Conservation (phyloP, 768 basidiomycete species). For the Rhodotorula diobovata region DNA sequence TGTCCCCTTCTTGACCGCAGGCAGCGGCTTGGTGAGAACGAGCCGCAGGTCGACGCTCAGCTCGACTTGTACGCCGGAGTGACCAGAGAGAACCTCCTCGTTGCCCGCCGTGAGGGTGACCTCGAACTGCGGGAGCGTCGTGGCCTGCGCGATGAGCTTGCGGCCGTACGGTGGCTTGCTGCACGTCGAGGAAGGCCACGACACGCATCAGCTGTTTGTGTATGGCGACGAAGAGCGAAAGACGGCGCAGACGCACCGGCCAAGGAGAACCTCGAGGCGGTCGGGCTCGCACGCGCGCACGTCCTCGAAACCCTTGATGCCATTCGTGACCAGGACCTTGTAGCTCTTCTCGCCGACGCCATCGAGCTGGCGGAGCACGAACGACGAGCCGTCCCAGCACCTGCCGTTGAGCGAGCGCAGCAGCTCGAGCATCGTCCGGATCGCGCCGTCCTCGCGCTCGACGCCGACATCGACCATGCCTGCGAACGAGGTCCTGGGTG, state of each 20-base stretch:
- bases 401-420: slow-evolving; percentile 72
- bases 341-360: slow-evolving; percentile 75
- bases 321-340: slow-evolving; percentile 26
- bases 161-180: slow-evolving; percentile 37
- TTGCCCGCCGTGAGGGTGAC: slow-evolving; percentile 1
- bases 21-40: slow-evolving; percentile 13
- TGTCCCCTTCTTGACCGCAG: slow-evolving; percentile 9
- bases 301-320: slow-evolving; percentile 31
- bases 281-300: slow-evolving; percentile 17
- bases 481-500: slow-evolving; percentile 43
- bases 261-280: slow-evolving; percentile 27
- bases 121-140: slow-evolving; percentile 27
- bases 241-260: slow-evolving; percentile 8
- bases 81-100: slow-evolving; percentile 7
- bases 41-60: slow-evolving; percentile 16
- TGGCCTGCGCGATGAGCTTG: slow-evolving; percentile 20
- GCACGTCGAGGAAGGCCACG: background rate
- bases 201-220: background rate
- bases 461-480: slow-evolving; percentile 75
- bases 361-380: slow-evolving; percentile 78
- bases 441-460: slow-evolving; percentile 61
- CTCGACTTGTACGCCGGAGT: slow-evolving; percentile 25
- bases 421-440: slow-evolving; percentile 73
- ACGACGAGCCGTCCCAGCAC: slow-evolving; percentile 84
- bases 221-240: background rate